These are phyloP conservation scores for Pichia kudriavzevii DNA, from an alignment of 1,139 yeast species.

Conservation along the genomic window DNA sequence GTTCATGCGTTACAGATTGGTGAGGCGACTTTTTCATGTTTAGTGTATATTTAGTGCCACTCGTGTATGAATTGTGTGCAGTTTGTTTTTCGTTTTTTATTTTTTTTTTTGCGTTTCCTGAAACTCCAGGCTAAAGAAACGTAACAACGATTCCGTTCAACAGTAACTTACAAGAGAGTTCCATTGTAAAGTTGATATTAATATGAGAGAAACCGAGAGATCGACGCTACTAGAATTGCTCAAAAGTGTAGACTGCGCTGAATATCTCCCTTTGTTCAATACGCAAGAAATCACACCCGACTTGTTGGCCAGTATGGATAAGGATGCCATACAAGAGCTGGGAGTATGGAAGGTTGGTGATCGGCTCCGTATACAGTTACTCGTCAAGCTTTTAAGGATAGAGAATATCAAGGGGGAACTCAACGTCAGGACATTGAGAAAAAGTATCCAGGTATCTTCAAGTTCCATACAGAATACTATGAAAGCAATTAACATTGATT, in stretches of 20 bases:
- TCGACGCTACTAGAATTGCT: conserved; percentile 21
- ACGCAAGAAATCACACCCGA: conserved; percentile 52
- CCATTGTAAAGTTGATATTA: too few species aligned
- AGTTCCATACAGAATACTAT: too few species aligned
- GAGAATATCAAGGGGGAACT: conserved; percentile 33
- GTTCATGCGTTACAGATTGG: too few species aligned
- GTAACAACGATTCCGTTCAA: too few species aligned
- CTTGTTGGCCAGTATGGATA: conserved; percentile 58
- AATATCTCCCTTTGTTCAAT: conserved; percentile 21
- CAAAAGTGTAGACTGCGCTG: conserved; percentile 24
- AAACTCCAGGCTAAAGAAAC: too few species aligned
- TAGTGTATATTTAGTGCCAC: not conserved
- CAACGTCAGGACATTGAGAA: conserved; percentile 31
- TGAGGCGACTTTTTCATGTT: conserved; percentile 6
- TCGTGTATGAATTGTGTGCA: not conserved
- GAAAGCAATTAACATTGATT: too few species aligned
- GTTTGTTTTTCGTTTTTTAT: too few species aligned
- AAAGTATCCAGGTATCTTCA: conserved; percentile 23
- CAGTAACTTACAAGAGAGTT: too few species aligned
- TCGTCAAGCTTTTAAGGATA: conserved; percentile 37
- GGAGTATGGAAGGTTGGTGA: conserved; percentile 82
- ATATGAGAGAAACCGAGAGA: conserved; percentile 10
- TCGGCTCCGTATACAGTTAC: conserved; percentile 56
- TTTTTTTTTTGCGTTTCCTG: too few species aligned
- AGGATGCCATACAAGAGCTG: conserved; percentile 59